Evolutionary conservation across 768 basidiomycete species (phyloP), one percentile per base, ranked within the genome.

Genomic region (Punctularia strigosozonata): DNA sequence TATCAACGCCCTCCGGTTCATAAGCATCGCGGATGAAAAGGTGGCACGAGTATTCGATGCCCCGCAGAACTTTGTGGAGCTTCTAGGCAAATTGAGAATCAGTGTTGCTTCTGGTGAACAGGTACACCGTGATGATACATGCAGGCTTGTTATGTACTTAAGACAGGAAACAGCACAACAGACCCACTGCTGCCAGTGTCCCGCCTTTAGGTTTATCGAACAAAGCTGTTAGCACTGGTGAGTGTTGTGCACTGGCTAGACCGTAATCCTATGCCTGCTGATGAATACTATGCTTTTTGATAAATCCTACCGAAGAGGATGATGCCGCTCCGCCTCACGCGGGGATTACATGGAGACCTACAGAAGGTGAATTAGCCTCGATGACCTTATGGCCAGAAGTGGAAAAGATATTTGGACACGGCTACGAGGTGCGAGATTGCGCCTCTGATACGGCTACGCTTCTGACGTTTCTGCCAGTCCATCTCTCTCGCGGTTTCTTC

Each of bases 371-470:
- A 56, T 68, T 98, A 1, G 80, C 88, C 0, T 71, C 77, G 0
- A 71, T 74, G 13, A 98, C 94, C 1, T 66, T 98, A 1, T 99
- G 95, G 95, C 95, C 94, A 0, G 95, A 99, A 61, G 65, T 77
- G 1, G 95, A 98, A 50, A 99, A 99, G 56, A 68, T 99, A 1
- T 99, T 95, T 55, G 95, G 94, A 4, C 95, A 98, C 57, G 91
- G 94, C 30, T 98, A 97, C 50, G 95, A 99, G 73, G 89, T 83
- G 43, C 37, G 61, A 34, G n/a, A 15, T 42, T 31, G 20, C 32
- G 8, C 26, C 22, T 23, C 17, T 26, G 12, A 24, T 19, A 13
- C 36, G 8, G n/a, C n/a, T n/a, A n/a, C n/a, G n/a, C n/a, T n/a
- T n/a, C 22, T 41, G 25, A 26, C 38, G 24, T 21, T 14, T 12